A percentile compares a stretch with the other conserved stretches of the same genome.
phyloP scores from a whole-genome alignment of 1,284 basidiomycete genomes.

The Jaminaea rosea region DNA sequence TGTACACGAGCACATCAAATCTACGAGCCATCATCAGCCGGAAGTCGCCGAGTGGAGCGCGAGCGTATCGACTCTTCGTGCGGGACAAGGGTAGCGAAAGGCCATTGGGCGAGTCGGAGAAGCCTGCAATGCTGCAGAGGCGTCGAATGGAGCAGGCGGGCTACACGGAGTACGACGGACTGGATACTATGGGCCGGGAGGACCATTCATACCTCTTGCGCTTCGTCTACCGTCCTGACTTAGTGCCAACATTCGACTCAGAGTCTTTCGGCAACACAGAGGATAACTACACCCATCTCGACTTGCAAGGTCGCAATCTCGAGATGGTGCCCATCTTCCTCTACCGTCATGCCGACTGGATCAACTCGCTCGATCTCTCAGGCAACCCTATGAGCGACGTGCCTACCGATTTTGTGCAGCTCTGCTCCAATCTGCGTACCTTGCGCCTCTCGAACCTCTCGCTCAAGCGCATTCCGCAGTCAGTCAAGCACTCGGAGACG shows the following conservation, averaged over 20 bases:
- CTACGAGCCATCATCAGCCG: constrained; percentile 31
- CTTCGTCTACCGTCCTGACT: constrained; percentile 63
- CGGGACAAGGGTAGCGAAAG: constrained; percentile 42
- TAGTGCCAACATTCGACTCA: constrained; percentile 51
- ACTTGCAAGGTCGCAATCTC: constrained; percentile 72
- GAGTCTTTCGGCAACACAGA: constrained; percentile 34
- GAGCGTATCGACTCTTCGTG: constrained; percentile 39
- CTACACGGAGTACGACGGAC: constrained; percentile 69
- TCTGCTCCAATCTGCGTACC: constrained; percentile 72
- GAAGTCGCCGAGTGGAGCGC: constrained; percentile 23
- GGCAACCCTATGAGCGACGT: constrained; percentile 94
- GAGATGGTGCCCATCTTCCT: constrained; percentile 83
- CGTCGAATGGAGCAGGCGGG: constrained; percentile 82
- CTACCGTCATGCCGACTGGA: constrained; percentile 75
- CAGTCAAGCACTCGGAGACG: constrained; percentile 65
- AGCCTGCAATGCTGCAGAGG: constrained; percentile 74
- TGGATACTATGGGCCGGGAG: constrained; percentile 70
- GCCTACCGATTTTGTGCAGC: constrained; percentile 90
- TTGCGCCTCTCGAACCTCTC: constrained; percentile 86
- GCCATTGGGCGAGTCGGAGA: constrained; percentile 58
- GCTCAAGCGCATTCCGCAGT: constrained; percentile 83
- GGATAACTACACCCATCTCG: constrained; percentile 63
- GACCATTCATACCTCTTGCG: constrained; percentile 78
- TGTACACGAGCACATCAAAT: constrained; percentile 65
- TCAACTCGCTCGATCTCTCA: constrained; percentile 79